These are phyloP conservation scores for Bretschneidera sinensis DNA, from an alignment of 345 rosid species.

Conservation along the genomic window DNA sequence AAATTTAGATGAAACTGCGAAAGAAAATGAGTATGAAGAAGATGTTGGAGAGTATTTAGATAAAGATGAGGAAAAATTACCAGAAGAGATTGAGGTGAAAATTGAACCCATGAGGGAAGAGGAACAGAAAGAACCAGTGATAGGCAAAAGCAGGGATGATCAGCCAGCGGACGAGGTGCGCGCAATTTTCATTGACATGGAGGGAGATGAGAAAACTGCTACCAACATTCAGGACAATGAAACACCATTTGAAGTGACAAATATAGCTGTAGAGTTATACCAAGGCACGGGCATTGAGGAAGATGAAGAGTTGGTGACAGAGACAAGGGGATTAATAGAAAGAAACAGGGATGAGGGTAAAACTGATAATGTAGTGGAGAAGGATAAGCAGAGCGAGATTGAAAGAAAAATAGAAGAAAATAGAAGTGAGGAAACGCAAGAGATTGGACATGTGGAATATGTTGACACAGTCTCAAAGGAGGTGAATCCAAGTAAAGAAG, in stretches of 20 bases:
- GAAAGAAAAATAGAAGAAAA: too few relatives aligned
- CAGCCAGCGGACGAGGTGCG: not conserved
- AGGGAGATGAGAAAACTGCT: conserved; percentile 14
- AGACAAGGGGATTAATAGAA: conserved; percentile 41
- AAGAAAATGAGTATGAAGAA: conserved; percentile 7
- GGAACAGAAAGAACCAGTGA: conserved; percentile 6
- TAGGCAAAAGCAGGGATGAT: not conserved
- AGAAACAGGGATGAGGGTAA: conserved; percentile 37
- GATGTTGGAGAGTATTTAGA: conserved; percentile 1
- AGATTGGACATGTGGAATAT: too few relatives aligned
- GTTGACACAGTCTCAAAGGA: too few relatives aligned
- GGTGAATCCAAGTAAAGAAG: too few relatives aligned
- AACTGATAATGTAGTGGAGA: conserved; percentile 9
- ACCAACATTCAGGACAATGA: too few relatives aligned
- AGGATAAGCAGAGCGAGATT: too few relatives aligned
- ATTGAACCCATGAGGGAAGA: conserved; percentile 2
- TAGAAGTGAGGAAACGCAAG: too few relatives aligned
- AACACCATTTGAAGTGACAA: conserved; percentile 14
- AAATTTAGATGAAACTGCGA: not conserved
- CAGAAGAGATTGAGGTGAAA: conserved; percentile 10
- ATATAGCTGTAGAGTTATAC: conserved; percentile 17
- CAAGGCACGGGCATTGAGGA: conserved; percentile 15
- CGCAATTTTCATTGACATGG: conserved; percentile 6
- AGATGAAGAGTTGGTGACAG: conserved; percentile 31
- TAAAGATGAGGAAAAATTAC: conserved; percentile 10